Evolutionary conservation across 495 filamentous ascomycete species (phyloP), one percentile per base, ranked within the genome.

Genomic region (Trichocladium antarcticum): DNA sequence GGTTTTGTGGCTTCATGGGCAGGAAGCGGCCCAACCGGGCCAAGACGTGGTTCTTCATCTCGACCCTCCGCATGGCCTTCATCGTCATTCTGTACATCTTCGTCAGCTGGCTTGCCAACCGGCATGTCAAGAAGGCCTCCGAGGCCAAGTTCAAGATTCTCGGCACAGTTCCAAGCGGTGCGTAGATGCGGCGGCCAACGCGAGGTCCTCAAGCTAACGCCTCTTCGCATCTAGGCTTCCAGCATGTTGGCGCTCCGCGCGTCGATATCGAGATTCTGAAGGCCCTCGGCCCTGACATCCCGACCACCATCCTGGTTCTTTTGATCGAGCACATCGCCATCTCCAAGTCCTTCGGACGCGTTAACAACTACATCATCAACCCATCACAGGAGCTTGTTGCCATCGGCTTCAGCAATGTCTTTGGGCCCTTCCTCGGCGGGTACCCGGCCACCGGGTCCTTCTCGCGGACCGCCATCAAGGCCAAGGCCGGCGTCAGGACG

Each of bases 311-410:
- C 22, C 64, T 77, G 36, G 73, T 77, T 6, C 63, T 76, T 12
- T 45, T 77, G 20, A 73, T 77, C 43, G 74, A 77, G 55, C 74
- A 76, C 53, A 75, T 76, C 20, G 70, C 74, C 40, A 76, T 76
- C 39, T 73, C 70, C 14, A 77, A 77, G 51, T 73, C 70, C 6
- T 77, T 76, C 41, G 74, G 73, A 9, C 64, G 74, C 42, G 57
- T 75, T 17, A 76, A 76, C 55, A 74, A 74, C 58, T 77, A 77
- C 52, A 69, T 72, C 53, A 74, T 77, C 49, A 62, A 74, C 42
- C 74, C 74, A 0, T 75, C 73, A 1, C 74, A 77, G 44, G 74
- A 77, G 45, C 60, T 77, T 9, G 72, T 77, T 17, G 74, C 74
- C 34, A 70, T 76, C 45, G 74, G 74, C n/a, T 64, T 73, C 27